A percentile compares a stretch with the other conserved stretches of the same genome.
Conservation (phyloP, 495 filamentous ascomycete species). For the Tuber umbilicatum region DNA sequence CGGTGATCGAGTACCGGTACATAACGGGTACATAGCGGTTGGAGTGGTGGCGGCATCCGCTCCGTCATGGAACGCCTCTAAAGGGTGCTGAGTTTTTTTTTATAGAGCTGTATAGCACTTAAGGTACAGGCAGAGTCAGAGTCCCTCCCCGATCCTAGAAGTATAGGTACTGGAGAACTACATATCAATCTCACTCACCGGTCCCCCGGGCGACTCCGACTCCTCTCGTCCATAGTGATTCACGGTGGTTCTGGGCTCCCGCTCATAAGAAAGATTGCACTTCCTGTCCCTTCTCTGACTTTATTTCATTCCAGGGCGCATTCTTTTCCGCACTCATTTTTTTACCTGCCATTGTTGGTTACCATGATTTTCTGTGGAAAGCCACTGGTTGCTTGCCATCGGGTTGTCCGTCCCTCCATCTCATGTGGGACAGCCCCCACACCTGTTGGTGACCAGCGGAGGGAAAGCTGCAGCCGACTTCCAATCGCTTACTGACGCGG, state of each 20-base stretch:
- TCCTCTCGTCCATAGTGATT: not conserved
- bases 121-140: not conserved
- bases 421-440: slow-evolving; percentile 19
- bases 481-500: slow-evolving; percentile 18
- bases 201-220: not conserved
- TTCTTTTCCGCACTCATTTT: not conserved
- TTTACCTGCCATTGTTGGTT: not conserved
- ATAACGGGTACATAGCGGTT: too few relatives aligned
- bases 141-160: not conserved
- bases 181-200: not conserved
- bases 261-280: not conserved
- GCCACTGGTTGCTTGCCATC: not conserved
- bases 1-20: too few relatives aligned
- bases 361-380: not conserved
- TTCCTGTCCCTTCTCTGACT: not conserved
- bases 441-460: slow-evolving; percentile 15
- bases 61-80: not conserved
- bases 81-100: not conserved
- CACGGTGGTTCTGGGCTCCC: not conserved
- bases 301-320: not conserved
- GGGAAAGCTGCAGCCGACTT: slow-evolving; percentile 9
- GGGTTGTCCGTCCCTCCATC: not conserved
- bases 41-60: not conserved
- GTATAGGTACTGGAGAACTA: not conserved
- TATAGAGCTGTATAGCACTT: not conserved